phyloP scores from a whole-genome alignment of 129 eudicot genomes.

The Artemisia tridentata region DNA sequence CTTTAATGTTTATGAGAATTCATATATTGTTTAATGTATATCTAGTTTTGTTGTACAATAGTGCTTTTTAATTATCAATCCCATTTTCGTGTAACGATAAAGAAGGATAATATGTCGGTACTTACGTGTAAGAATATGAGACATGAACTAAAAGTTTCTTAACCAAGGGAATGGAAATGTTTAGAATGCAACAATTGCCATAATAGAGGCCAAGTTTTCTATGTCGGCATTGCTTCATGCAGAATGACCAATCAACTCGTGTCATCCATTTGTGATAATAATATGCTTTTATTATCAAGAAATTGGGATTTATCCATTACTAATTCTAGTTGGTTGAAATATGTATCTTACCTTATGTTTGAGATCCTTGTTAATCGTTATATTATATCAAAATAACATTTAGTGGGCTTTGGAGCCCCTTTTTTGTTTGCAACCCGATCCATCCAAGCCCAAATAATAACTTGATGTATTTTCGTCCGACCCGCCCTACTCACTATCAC shows the following conservation, averaged over 20 bases:
- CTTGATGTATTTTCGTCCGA: too few relatives aligned
- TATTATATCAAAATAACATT: too few relatives aligned
- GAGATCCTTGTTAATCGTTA: too few relatives aligned
- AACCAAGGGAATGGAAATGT: neutral
- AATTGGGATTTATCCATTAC: neutral
- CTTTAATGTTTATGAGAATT: too few relatives aligned
- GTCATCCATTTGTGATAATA: neutral
- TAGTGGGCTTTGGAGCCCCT: too few relatives aligned
- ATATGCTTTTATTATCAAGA: neutral
- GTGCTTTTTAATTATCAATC: neutral
- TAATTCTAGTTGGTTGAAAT: neutral
- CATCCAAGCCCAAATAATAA: too few relatives aligned
- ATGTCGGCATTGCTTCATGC: neutral
- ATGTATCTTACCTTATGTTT: too few relatives aligned
- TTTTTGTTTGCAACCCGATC: too few relatives aligned
- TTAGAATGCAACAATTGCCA: neutral
- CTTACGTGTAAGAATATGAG: neutral
- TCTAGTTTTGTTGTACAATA: neutral
- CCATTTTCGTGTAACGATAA: neutral
- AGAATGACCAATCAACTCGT: neutral
- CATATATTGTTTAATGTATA: neutral
- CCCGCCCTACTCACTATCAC: too few relatives aligned
- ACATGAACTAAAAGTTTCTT: neutral
- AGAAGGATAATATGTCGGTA: neutral
- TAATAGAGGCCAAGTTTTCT: neutral